Evolutionary conservation across 495 filamentous ascomycete genomes (phyloP).

Genomic region (Hypoxylon rickii): DNA sequence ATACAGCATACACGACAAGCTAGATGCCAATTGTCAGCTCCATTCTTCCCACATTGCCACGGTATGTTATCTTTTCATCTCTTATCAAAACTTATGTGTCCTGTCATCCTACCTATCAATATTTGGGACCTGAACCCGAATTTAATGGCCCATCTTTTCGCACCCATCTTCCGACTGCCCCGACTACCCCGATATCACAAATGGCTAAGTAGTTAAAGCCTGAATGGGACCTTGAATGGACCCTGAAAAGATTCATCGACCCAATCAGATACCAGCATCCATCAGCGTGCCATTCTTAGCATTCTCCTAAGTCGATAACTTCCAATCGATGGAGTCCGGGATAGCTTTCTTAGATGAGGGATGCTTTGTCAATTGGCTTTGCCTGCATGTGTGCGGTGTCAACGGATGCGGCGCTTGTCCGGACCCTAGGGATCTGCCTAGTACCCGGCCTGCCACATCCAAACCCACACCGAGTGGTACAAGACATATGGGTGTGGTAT

Average conservation of each 20-base stretch:
- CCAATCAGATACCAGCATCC: conserved; percentile 20
- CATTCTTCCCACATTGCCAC: neutral
- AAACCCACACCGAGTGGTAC: neutral
- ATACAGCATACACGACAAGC: too few species aligned
- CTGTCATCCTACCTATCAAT: neutral
- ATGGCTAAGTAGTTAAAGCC: conserved; percentile 15
- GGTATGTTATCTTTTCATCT: neutral
- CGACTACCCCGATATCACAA: conserved; percentile 16
- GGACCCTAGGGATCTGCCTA: conserved; percentile 8
- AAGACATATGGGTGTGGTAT: neutral
- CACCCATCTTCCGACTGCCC: conserved; percentile 13
- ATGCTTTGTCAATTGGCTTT: conserved; percentile 6
- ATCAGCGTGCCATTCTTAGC: conserved; percentile 24
- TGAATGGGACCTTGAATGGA: conserved; percentile 24
- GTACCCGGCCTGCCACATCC: neutral
- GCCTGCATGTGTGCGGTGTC: conserved; percentile 7
- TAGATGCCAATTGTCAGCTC: neutral
- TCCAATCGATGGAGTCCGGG: conserved; percentile 11
- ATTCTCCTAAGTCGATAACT: conserved; percentile 6
- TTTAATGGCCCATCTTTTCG: neutral
- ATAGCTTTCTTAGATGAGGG: conserved; percentile 8
- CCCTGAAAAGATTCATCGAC: neutral
- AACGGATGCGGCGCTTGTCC: conserved; percentile 22
- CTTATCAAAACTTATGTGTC: neutral
- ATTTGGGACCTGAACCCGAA: neutral